Percentiles rank a stretch among this genome's conserved stretches.
phyloP scores from a whole-genome alignment of 805 yeast genomes.

The Ogataea ganodermae region DNA sequence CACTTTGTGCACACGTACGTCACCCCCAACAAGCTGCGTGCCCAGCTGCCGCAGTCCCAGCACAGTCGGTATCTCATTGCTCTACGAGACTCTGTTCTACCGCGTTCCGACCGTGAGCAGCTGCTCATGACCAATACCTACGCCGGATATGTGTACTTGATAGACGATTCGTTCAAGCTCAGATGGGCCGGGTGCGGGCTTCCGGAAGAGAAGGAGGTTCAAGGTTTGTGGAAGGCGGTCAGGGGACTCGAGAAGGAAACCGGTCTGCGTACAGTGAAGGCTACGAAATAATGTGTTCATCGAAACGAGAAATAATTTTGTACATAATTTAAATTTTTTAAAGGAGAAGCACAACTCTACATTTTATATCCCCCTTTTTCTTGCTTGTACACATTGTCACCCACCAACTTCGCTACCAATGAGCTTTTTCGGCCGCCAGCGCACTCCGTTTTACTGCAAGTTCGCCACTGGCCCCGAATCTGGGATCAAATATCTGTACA shows the following conservation, averaged over 20 bases:
- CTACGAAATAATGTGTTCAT: slow-evolving; percentile 12
- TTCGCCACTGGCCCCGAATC: slow-evolving; percentile 10
- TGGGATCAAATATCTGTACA: slow-evolving; percentile 17
- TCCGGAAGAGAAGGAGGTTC: slow-evolving; percentile 66
- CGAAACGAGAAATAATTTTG: slow-evolving; percentile 7
- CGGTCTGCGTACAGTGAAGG: slow-evolving; percentile 19
- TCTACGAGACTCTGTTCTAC: slow-evolving; percentile 55
- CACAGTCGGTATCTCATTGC: slow-evolving; percentile 63
- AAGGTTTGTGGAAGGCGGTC: slow-evolving; percentile 65
- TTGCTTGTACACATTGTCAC: too few relatives aligned
- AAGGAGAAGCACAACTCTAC: background rate
- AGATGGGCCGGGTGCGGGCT: slow-evolving; percentile 93
- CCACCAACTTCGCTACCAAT: background rate
- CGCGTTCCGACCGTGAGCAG: slow-evolving; percentile 56
- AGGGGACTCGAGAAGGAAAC: slow-evolving; percentile 56
- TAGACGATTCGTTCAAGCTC: slow-evolving; percentile 73
- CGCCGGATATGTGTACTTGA: slow-evolving; percentile 79
- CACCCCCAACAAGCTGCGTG: slow-evolving; percentile 40
- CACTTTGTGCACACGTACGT: slow-evolving; percentile 61
- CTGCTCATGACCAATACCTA: slow-evolving; percentile 71
- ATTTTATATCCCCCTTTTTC: background rate
- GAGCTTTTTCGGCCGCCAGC: slow-evolving; percentile 5
- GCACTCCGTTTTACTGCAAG: slow-evolving; percentile 15
- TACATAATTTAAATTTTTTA: slow-evolving; percentile 7
- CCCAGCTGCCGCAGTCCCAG: slow-evolving; percentile 28